A percentile compares a stretch with the other conserved stretches of the same genome.
phyloP scores from a whole-genome alignment of 495 filamentous ascomycete species.

The Penicillium riverlandense region DNA sequence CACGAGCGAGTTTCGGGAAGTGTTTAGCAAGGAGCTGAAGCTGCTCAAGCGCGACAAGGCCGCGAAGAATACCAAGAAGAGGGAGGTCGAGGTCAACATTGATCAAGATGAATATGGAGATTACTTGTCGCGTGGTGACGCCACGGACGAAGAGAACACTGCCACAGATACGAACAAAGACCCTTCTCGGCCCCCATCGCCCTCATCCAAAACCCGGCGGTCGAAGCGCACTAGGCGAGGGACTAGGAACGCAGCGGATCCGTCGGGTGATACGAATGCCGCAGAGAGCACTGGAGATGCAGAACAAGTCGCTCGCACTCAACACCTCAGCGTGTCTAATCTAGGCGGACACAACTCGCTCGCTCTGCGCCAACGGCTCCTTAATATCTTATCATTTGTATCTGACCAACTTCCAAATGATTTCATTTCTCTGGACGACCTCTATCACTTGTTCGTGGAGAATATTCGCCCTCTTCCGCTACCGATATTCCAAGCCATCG shows the following conservation, averaged over 20 bases:
- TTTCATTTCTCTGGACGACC: conserved; percentile 45
- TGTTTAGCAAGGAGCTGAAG: conserved; percentile 55
- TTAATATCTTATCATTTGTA: conserved; percentile 47
- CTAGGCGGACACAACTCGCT: conserved; percentile 53
- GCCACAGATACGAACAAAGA: conserved; percentile 5
- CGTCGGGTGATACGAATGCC: conserved; percentile 1
- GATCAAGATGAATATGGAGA: conserved; percentile 52
- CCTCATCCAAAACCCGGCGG: conserved; percentile 6
- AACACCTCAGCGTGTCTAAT: conserved; percentile 15
- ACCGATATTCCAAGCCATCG: conserved; percentile 63
- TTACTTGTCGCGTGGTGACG: conserved; percentile 38
- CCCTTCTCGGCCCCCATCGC: conserved; percentile 13
- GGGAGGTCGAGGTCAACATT: conserved; percentile 46
- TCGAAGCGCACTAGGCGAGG: conserved; percentile 29
- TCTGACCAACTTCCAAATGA: conserved; percentile 27
- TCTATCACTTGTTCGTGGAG: conserved; percentile 63
- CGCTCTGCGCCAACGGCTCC: conserved; percentile 55
- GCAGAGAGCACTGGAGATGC: neutral
- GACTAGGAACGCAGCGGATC: conserved; percentile 18
- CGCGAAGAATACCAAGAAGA: conserved; percentile 27
- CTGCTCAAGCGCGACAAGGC: conserved; percentile 17
- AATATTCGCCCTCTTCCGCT: conserved; percentile 60
- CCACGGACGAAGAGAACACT: conserved; percentile 34
- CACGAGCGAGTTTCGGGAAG: conserved; percentile 48
- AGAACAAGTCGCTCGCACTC: neutral